Evolutionary conservation across 441 rosid species (phyloP), one percentile per base, ranked within the genome.

Genomic region (Biscutella laevigata): DNA sequence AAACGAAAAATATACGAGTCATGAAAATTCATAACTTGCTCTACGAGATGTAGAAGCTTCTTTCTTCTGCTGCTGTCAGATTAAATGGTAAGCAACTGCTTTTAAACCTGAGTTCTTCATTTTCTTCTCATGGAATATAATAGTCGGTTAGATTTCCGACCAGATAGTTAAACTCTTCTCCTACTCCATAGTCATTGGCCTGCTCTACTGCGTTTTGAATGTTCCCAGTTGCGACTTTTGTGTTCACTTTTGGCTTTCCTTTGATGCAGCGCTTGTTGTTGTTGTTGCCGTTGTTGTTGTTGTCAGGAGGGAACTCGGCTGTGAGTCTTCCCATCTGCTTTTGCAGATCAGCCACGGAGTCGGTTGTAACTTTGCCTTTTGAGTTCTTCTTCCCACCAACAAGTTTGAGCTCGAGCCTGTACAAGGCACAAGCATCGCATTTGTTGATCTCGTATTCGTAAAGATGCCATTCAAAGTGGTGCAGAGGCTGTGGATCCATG

Each of bases 401-500:
- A 16, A 87, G 90, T 78, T 92, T 92, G 71, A 88, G 64, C 71
- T 92, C 99, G 49, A 92, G 72, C 71, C 99, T 77, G 71, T 92
- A 92, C 74, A 92, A 58, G 57, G 99, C 99, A 67, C 99, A 92
- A 35, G 77, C 95, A 44, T 88, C 97, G 8, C 85, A 92, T 50
- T 86, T 88, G 70, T 70, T 92, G 79, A 86, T 88, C 79, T 88
- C 99, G 57, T 92, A 92, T 70, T 92, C 99, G 25, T 84, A 92
- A 13, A 88, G 92, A 66, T 92, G 99, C 99, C 94, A 92, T 60
- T 92, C 97, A 10, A 81, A 84, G 59, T 77, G 82, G 72, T 77
- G 77, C 44, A 81, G 79, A 47, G 99, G 97, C 61, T 92, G 99
- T n/a, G 99, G 99, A 68, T 92, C 99, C 99, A 88, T 92, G 74